phyloP scores from a whole-genome alignment of 2,329 filamentous ascomycete genomes.

The Thelonectria discophora region DNA sequence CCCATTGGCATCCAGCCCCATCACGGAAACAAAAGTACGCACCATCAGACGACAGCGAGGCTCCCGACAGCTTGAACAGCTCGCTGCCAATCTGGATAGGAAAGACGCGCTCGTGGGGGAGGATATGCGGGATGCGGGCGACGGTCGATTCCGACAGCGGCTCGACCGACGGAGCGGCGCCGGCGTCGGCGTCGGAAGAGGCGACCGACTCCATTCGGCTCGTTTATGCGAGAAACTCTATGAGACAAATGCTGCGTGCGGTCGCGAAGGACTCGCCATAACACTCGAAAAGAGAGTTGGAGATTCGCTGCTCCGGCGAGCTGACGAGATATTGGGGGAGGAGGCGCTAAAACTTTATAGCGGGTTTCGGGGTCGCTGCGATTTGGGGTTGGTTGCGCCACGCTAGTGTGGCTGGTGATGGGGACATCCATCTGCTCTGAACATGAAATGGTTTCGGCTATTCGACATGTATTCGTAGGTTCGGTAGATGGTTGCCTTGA shows the following conservation, averaged over 20 bases:
- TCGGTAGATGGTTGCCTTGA: no score
- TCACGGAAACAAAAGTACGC: slow-evolving; percentile 42
- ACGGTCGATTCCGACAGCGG: slow-evolving; percentile 47
- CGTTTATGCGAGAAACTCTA: no score
- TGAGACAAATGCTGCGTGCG: background rate
- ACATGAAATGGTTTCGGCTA: background rate
- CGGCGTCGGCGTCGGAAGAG: slow-evolving; percentile 36
- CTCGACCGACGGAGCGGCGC: slow-evolving; percentile 28
- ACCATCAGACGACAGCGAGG: slow-evolving; percentile 78
- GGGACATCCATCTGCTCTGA: no score
- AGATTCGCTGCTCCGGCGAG: slow-evolving; percentile 1
- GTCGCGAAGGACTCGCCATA: background rate
- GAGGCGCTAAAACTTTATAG: slow-evolving; percentile 3
- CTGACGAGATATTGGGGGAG: slow-evolving; percentile 16
- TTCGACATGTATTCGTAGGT: background rate
- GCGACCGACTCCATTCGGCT: slow-evolving; percentile 42
- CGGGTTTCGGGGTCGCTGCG: slow-evolving; percentile 4
- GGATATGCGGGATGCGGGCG: slow-evolving; percentile 62
- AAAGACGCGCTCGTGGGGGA: slow-evolving; percentile 77
- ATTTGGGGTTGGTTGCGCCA: slow-evolving; percentile 6
- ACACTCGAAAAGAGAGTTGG: no score
- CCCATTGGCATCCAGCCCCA: background rate
- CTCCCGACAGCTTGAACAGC: slow-evolving; percentile 77
- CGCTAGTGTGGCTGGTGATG: slow-evolving; percentile 4
- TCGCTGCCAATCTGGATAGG: slow-evolving; percentile 78